These are phyloP conservation scores for Solanum piurae DNA, from an alignment of 257 asterid species.

Conservation along the genomic window DNA sequence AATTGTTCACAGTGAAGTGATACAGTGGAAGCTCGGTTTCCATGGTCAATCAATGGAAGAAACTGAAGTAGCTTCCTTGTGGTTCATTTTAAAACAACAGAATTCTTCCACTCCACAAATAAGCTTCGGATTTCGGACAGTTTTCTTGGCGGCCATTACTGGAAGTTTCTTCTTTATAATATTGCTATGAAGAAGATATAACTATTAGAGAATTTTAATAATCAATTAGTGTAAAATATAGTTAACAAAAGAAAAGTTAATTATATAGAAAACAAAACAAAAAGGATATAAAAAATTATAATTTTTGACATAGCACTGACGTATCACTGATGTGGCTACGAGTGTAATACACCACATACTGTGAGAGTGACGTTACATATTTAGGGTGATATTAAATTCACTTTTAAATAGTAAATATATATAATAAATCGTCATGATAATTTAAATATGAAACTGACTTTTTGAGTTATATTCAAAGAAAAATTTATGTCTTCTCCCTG, in stretches of 20 bases:
- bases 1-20: background rate
- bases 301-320: too few species aligned
- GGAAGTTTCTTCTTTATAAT: background rate
- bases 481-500: background rate
- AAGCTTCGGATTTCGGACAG: background rate
- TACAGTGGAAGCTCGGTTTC: background rate
- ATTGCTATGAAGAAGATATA: too few species aligned
- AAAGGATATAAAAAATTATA: too few species aligned
- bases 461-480: too few species aligned
- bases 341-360: too few species aligned
- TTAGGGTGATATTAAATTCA: background rate
- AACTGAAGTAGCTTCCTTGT: background rate
- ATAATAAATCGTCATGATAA: background rate
- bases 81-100: background rate
- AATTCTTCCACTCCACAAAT: background rate
- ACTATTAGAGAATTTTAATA: too few species aligned
- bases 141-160: too few species aligned
- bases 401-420: too few species aligned
- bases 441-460: background rate
- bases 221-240: background rate
- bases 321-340: fast-evolving
- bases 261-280: too few species aligned
- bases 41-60: too few species aligned
- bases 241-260: too few species aligned
- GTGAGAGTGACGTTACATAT: too few species aligned